Conservation (phyloP, 2,329 filamentous ascomycete genomes). For the Karstenula rhodostoma region DNA sequence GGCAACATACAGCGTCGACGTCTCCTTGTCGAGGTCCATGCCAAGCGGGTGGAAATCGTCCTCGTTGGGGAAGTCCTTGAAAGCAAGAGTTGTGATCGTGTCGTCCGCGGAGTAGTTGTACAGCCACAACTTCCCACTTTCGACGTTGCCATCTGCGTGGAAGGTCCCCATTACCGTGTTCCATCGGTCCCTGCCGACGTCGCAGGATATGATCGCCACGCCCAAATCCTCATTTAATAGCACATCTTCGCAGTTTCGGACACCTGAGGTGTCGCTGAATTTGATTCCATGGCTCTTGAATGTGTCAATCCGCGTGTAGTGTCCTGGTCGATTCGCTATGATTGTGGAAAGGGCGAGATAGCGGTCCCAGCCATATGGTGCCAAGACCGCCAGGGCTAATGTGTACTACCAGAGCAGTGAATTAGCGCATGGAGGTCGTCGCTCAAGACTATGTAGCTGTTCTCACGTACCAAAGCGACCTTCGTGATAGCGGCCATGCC, state of each 20-base stretch:
- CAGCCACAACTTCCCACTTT: conserved; percentile 48
- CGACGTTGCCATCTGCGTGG: conserved; percentile 22
- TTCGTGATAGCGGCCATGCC: not conserved
- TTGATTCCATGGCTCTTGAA: conserved; percentile 42
- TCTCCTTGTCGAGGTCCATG: conserved; percentile 46
- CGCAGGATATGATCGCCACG: conserved; percentile 54
- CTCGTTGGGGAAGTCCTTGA: conserved; percentile 33
- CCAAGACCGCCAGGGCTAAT: conserved; percentile 19
- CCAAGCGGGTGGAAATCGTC: conserved; percentile 55
- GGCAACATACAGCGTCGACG: conserved; percentile 49
- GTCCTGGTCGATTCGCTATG: conserved; percentile 31
- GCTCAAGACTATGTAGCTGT: not conserved
- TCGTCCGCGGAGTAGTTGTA: conserved; percentile 46
- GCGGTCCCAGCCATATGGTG: conserved; percentile 41
- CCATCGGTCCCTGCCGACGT: conserved; percentile 48
- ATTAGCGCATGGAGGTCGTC: not conserved
- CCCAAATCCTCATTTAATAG: conserved; percentile 47
- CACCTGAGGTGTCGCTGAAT: conserved; percentile 37
- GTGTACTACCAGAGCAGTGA: not conserved
- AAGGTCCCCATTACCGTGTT: conserved; percentile 40
- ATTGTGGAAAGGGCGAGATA: conserved; percentile 29
- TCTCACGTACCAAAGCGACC: not conserved
- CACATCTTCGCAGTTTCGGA: conserved; percentile 57
- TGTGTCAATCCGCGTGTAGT: conserved; percentile 27
- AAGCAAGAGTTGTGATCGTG: conserved; percentile 34